phyloP scores from a whole-genome alignment of 805 yeast genomes.

The Yarrowia keelungensis region DNA sequence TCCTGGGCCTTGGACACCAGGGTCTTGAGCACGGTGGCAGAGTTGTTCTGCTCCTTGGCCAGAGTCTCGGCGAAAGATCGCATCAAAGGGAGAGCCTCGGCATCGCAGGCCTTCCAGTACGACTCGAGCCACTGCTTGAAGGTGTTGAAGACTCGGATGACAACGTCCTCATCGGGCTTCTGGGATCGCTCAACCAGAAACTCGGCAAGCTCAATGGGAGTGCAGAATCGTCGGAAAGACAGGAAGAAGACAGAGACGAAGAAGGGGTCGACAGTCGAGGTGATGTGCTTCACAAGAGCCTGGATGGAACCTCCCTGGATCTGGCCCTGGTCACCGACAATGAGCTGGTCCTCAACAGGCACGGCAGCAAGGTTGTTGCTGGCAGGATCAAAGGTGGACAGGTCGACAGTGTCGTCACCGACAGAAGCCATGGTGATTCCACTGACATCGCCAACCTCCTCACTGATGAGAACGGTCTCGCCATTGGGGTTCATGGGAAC shows the following conservation, averaged over 20 bases:
- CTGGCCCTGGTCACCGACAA: conserved; percentile 42
- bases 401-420: conserved; percentile 6
- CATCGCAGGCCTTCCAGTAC: conserved; percentile 66
- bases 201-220: conserved; percentile 70
- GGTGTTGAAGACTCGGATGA: conserved; percentile 64
- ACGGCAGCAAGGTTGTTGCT: conserved; percentile 7
- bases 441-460: conserved; percentile 23
- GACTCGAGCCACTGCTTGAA: conserved; percentile 89
- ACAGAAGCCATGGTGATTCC: conserved; percentile 19
- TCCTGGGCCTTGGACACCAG: conserved; percentile 30
- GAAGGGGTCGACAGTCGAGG: conserved; percentile 60
- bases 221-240: conserved; percentile 75
- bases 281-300: conserved; percentile 47
- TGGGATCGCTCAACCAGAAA: conserved; percentile 62
- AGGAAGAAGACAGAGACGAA: conserved; percentile 77
- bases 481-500: not conserved
- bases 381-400: conserved; percentile 19
- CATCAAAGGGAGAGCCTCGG: conserved; percentile 35
- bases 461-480: conserved; percentile 15
- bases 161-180: conserved; percentile 50
- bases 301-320: conserved; percentile 50
- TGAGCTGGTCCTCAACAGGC: conserved; percentile 36
- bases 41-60: conserved; percentile 26
- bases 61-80: conserved; percentile 40
- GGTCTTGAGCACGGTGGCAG: conserved; percentile 26